Percentiles rank a stretch among this genome's conserved stretches.
These are phyloP conservation scores for Echinosophora koreensis DNA, from an alignment of 306 rosid genomes.

Conservation along the genomic window DNA sequence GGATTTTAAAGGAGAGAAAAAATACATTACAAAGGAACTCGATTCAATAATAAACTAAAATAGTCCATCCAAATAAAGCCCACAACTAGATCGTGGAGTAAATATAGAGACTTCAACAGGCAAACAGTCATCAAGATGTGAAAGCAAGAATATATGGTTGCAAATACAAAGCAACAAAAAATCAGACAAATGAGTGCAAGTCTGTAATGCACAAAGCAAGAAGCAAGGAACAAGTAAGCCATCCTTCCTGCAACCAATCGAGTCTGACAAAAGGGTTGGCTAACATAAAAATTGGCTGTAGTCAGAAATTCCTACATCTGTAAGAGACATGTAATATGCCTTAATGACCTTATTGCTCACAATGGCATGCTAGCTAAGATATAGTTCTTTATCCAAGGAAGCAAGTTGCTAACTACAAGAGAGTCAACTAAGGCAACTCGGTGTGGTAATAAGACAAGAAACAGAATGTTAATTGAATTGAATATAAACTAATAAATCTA, in stretches of 20 bases:
- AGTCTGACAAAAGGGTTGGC: constrained; percentile 4
- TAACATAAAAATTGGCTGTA: constrained; percentile 3
- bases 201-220: neutral
- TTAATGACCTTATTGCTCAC: neutral
- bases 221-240: constrained; percentile 13
- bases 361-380: constrained; percentile 3
- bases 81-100: constrained; percentile 8
- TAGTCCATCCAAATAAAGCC: constrained; percentile 26
- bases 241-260: constrained; percentile 26
- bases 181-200: neutral
- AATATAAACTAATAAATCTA: constrained; percentile 21
- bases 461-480: neutral
- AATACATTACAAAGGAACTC: constrained; percentile 16
- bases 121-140: constrained; percentile 7
- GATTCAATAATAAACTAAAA: constrained; percentile 25
- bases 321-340: neutral
- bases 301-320: neutral
- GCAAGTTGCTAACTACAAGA: constrained; percentile 15
- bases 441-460: constrained; percentile 2
- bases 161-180: constrained; percentile 14
- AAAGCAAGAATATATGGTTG: constrained; percentile 13
- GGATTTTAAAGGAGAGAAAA: constrained; percentile 45
- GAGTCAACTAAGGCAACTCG: constrained; percentile 14
- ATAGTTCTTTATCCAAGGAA: constrained; percentile 14
- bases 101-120: constrained; percentile 32